These are phyloP conservation scores for Cyclanthera cordifolia DNA, from an alignment of 306 rosid genomes.

Conservation along the genomic window DNA sequence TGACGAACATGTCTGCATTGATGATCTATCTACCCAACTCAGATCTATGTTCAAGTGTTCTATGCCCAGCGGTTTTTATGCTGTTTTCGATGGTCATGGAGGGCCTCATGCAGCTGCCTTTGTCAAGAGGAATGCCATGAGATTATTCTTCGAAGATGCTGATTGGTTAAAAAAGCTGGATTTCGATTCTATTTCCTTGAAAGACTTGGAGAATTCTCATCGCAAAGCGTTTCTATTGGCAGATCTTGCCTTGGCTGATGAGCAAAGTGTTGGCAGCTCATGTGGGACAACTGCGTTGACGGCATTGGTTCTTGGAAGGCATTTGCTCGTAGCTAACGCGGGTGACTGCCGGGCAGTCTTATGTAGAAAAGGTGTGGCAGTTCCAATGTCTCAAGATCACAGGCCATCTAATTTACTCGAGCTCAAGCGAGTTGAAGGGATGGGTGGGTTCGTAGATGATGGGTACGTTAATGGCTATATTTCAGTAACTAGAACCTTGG, in stretches of 20 bases:
- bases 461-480: slow-evolving; percentile 58
- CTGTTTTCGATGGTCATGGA: slow-evolving; percentile 86
- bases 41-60: slow-evolving; percentile 40
- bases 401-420: slow-evolving; percentile 49
- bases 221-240: slow-evolving; percentile 62
- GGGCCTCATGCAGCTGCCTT: slow-evolving; percentile 87
- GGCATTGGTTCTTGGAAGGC: slow-evolving; percentile 67
- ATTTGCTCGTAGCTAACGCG: slow-evolving; percentile 78
- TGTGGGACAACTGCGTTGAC: slow-evolving; percentile 94
- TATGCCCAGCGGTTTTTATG: slow-evolving; percentile 65
- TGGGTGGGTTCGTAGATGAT: slow-evolving; percentile 45
- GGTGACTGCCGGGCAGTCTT: slow-evolving; percentile 97
- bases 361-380: slow-evolving; percentile 67
- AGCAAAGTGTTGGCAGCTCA: slow-evolving; percentile 39
- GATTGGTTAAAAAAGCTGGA: slow-evolving; percentile 43
- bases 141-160: slow-evolving; percentile 64
- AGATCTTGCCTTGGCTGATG: slow-evolving; percentile 71
- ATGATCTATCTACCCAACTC: slow-evolving; percentile 60
- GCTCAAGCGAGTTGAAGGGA: slow-evolving; percentile 49
- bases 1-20: slow-evolving; percentile 70
- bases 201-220: slow-evolving; percentile 60
- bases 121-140: slow-evolving; percentile 64
- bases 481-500: slow-evolving; percentile 75
- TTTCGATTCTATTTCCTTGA: slow-evolving; percentile 35
- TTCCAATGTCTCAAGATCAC: slow-evolving; percentile 77